Conservation (phyloP, 352 stramenopile species). For the Plasmopara muralis region DNA sequence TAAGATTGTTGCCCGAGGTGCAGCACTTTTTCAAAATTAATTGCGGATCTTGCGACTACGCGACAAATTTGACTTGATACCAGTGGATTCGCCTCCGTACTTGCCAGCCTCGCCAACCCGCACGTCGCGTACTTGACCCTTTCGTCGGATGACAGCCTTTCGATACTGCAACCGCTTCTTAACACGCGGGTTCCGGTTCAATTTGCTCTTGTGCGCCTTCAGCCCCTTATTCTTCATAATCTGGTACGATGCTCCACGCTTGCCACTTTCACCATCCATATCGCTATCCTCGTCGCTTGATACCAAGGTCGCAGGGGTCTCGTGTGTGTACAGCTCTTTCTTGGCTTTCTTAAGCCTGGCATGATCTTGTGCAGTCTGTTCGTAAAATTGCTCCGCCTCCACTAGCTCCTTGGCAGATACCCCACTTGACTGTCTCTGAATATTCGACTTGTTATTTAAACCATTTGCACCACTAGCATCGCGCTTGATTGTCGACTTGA, state of each 20-base stretch:
- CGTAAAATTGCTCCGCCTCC: constrained; percentile 73
- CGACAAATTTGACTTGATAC: constrained; percentile 87
- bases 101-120: constrained; percentile 77
- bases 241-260: constrained; percentile 88
- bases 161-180: constrained; percentile 98
- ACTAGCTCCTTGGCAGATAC: constrained; percentile 41
- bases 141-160: constrained; percentile 95
- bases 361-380: constrained; percentile 47
- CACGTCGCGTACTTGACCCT: constrained; percentile 95
- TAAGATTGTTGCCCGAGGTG: constrained; percentile 27
- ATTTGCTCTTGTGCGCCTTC: constrained; percentile 96
- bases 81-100: constrained; percentile 85
- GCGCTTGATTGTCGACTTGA: constrained; percentile 32
- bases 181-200: constrained; percentile 97
- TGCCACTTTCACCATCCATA: constrained; percentile 77
- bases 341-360: constrained; percentile 52
- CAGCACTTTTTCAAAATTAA: constrained; percentile 29
- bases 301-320: constrained; percentile 34
- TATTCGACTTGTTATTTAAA: constrained; percentile 34
- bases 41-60: constrained; percentile 88
- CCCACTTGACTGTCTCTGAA: constrained; percentile 34
- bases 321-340: constrained; percentile 73
- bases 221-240: constrained; percentile 99
- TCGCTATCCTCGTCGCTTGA: constrained; percentile 66
- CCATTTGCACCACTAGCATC: constrained; percentile 5